A percentile compares a stretch with the other conserved stretches of the same genome.
Conservation (phyloP, 306 rosid species). For the Trifolium fragiferum region DNA sequence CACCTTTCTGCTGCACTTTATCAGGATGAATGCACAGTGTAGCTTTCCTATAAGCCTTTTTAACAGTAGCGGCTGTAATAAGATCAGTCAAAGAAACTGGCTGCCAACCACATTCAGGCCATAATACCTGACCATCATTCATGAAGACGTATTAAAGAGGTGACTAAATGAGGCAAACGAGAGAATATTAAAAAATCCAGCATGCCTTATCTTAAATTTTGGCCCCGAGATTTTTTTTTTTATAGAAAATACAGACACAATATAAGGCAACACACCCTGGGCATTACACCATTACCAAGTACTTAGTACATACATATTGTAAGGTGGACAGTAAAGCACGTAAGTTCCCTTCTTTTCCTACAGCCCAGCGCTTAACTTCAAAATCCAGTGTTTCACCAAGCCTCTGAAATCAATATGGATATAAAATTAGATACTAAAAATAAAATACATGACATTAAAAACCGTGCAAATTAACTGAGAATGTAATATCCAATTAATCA, state of each 20-base stretch:
- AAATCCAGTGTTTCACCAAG: conserved; percentile 81
- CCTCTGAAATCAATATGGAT: conserved; percentile 65
- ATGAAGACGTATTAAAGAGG: conserved; percentile 36
- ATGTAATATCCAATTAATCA: conserved; percentile 30
- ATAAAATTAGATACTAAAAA: conserved; percentile 34
- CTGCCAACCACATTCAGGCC: conserved; percentile 99
- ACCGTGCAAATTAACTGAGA: conserved; percentile 19
- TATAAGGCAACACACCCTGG: conserved; percentile 21
- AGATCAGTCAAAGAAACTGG: conserved; percentile 89
- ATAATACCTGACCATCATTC: conserved; percentile 77
- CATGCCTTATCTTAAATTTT: conserved; percentile 18
- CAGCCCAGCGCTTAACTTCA: conserved; percentile 97
- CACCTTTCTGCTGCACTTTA: conserved; percentile 99
- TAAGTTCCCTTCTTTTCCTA: conserved; percentile 97
- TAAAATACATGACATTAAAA: conserved; percentile 22
- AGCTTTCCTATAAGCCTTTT: conserved; percentile 88
- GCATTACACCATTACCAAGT: conserved; percentile 7
- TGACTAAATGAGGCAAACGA: conserved; percentile 19
- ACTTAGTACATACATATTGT: conserved; percentile 75
- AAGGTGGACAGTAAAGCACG: conserved; percentile 89
- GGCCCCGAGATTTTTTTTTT: conserved; percentile 4
- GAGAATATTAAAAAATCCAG: conserved; percentile 19
- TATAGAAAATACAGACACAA: conserved; percentile 5
- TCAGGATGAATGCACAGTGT: conserved; percentile 97
- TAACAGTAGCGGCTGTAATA: conserved; percentile 76